phyloP scores from a whole-genome alignment of 805 yeast species.

The Candida pseudofarinosa region DNA sequence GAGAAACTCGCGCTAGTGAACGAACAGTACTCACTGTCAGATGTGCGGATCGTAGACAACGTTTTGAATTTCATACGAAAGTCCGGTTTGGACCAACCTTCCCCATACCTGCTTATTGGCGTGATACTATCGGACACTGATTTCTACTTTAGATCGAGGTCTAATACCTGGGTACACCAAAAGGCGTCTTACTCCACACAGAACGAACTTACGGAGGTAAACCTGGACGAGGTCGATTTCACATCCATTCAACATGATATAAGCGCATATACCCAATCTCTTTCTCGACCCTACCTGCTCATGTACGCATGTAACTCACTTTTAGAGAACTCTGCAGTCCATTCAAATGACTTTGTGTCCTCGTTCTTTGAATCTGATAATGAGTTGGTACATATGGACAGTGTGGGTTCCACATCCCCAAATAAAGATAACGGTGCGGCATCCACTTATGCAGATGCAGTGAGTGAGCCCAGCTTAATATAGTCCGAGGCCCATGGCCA shows the following conservation, averaged over 20 bases:
- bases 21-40: constrained; percentile 12
- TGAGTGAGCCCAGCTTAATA: too few species aligned
- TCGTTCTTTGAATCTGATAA: constrained; percentile 17
- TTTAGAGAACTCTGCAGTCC: constrained; percentile 3
- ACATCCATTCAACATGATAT: constrained; percentile 15
- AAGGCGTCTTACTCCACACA: constrained; percentile 6
- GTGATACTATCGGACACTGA: constrained; percentile 27
- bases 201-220: constrained; percentile 13
- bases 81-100: constrained; percentile 9
- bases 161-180: constrained; percentile 21
- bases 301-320: constrained; percentile 16
- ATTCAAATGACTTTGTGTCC: constrained; percentile 8
- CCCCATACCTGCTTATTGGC: constrained; percentile 24
- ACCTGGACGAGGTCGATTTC: constrained; percentile 17
- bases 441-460: too few species aligned
- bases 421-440: too few species aligned
- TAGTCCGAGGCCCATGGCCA: too few species aligned
- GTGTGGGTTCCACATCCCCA: too few species aligned
- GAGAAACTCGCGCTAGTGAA: constrained; percentile 16
- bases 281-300: constrained; percentile 11
- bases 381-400: too few species aligned
- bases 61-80: constrained; percentile 11
- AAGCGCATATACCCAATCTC: constrained; percentile 9
- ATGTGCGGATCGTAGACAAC: constrained; percentile 17
- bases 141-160: constrained; percentile 22